phyloP scores from a whole-genome alignment of 1,139 yeast genomes.

The Casaregolazyma lundiana region DNA sequence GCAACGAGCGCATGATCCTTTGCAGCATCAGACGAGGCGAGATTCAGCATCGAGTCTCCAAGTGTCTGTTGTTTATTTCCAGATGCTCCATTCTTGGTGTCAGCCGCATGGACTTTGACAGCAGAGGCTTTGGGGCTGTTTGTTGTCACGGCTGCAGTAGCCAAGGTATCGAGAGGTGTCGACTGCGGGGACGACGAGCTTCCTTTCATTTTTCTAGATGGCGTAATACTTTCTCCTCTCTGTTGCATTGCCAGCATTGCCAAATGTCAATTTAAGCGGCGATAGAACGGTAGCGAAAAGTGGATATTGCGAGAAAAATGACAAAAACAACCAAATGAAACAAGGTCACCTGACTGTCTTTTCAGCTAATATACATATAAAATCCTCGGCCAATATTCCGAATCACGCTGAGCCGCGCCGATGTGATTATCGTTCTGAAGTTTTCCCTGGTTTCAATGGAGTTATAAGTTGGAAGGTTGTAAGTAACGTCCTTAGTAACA shows the following conservation, averaged over 20 bases:
- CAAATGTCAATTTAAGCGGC: neutral
- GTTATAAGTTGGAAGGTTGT: neutral
- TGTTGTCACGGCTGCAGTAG: constrained; percentile 10
- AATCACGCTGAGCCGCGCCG: neutral
- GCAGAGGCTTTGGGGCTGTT: constrained; percentile 3
- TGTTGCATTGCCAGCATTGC: constrained; percentile 9
- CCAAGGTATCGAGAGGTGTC: constrained; percentile 10
- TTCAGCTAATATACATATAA: neutral
- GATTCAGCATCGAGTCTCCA: neutral
- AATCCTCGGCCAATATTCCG: neutral
- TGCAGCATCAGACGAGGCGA: constrained; percentile 2
- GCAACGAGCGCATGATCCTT: constrained; percentile 7
- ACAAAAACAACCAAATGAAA: neutral
- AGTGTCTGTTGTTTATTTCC: neutral
- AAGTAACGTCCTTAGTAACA: neutral
- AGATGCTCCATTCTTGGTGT: neutral
- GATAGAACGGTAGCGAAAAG: too few species aligned
- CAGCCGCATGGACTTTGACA: constrained; percentile 9
- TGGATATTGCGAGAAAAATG: neutral
- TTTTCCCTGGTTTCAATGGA: neutral
- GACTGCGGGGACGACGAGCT: constrained; percentile 5
- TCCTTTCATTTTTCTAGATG: neutral
- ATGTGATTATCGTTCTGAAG: too few species aligned
- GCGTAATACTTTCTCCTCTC: neutral
- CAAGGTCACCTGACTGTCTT: neutral